These are phyloP conservation scores for Paraconiothyrium sp. DNA, from an alignment of 2,329 filamentous ascomycete species.

Conservation along the genomic window DNA sequence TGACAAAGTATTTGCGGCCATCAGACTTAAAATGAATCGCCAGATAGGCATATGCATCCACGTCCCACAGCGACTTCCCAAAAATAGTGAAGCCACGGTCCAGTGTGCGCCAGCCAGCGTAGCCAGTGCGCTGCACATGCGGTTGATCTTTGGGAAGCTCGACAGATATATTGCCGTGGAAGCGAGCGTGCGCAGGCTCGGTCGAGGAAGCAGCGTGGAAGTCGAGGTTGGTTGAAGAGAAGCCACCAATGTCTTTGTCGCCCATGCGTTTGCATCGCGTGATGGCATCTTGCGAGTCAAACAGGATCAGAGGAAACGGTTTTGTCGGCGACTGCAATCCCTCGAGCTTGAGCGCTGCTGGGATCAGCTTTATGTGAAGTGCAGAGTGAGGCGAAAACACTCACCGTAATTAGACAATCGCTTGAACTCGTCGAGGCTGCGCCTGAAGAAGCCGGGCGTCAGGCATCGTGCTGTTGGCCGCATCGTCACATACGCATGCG, in stretches of 20 bases:
- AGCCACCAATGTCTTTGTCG: constrained; percentile 87
- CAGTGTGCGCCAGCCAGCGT: constrained; percentile 87
- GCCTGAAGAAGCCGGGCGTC: constrained; percentile 63
- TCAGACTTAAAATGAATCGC: constrained; percentile 90
- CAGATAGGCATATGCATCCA: constrained; percentile 88
- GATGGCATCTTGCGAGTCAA: constrained; percentile 60
- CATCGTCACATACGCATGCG: constrained; percentile 37
- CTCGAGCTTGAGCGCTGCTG: constrained; percentile 73
- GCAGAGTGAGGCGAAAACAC: constrained; percentile 29
- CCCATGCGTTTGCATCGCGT: constrained; percentile 77
- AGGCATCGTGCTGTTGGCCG: constrained; percentile 47
- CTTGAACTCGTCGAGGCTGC: constrained; percentile 68
- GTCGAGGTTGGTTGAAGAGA: constrained; percentile 77
- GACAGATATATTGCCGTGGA: constrained; percentile 88
- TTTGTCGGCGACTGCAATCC: constrained; percentile 71
- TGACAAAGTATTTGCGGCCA: constrained; percentile 91
- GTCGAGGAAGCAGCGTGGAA: constrained; percentile 61
- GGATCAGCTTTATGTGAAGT: constrained; percentile 39
- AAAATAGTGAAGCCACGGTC: constrained; percentile 84
- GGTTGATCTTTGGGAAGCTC: constrained; percentile 78
- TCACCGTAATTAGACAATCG: constrained; percentile 65
- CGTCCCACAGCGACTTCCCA: constrained; percentile 84
- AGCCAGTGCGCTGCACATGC: constrained; percentile 82
- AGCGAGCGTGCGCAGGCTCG: constrained; percentile 75
- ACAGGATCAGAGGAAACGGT: constrained; percentile 72